phyloP scores from a whole-genome alignment of 2,329 filamentous ascomycete genomes.

The Alternaria solani region DNA sequence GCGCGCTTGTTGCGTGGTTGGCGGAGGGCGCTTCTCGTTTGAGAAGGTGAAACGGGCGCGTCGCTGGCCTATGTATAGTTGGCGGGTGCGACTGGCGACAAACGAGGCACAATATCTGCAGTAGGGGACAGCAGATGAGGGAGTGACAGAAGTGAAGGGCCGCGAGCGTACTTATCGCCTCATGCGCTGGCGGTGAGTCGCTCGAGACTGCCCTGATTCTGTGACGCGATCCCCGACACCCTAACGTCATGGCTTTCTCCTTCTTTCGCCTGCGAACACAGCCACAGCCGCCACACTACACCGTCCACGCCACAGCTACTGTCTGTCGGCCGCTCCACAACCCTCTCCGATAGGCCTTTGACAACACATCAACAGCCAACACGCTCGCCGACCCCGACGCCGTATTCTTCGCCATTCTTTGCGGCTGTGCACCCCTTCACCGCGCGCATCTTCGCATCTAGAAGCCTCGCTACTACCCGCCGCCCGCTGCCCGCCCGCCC shows the following conservation, averaged over 20 bases:
- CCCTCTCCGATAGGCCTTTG: conserved; percentile 15
- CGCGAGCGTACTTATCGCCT: conserved; percentile 31
- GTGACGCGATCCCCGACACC: conserved; percentile 13
- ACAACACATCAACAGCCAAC: conserved; percentile 10
- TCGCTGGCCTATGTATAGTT: conserved; percentile 48
- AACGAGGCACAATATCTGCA: conserved; percentile 13
- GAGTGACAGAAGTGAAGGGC: conserved; percentile 5
- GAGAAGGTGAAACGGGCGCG: conserved; percentile 52
- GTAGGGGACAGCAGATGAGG: conserved; percentile 15
- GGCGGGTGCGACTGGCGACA: conserved; percentile 33
- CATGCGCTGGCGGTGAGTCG: conserved; percentile 33
- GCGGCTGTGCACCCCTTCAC: conserved; percentile 37
- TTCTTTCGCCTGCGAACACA: conserved; percentile 14
- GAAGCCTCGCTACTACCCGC: conserved; percentile 19
- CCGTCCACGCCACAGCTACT: conserved; percentile 27
- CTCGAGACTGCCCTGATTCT: conserved; percentile 40
- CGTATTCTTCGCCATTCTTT: conserved; percentile 33
- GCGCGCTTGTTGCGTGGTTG: conserved; percentile 41
- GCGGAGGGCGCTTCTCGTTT: conserved; percentile 33
- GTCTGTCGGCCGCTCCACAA: conserved; percentile 14
- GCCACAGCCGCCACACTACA: conserved; percentile 26
- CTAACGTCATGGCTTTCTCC: conserved; percentile 29
- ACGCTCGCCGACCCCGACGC: not conserved
- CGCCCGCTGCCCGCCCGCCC: conserved; percentile 4
- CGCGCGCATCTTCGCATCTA: conserved; percentile 11